Evolutionary conservation across 345 rosid species (phyloP).

Genomic region (Gossypium bickii): DNA sequence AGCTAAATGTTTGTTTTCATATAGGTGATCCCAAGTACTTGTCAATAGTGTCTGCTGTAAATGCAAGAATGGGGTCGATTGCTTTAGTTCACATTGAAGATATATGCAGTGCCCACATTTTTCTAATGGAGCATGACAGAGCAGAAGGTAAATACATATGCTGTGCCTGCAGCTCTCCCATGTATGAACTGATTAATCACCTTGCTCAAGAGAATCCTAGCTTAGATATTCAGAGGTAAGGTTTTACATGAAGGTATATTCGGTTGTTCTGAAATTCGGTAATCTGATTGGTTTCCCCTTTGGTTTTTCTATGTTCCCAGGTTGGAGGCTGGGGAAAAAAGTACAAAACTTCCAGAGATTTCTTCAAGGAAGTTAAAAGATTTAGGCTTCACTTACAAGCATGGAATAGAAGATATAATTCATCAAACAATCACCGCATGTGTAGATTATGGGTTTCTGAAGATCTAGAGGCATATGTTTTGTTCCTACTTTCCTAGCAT

Average conservation of each 20-base stretch:
- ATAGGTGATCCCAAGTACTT: constrained; percentile 53
- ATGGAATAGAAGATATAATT: constrained; percentile 47
- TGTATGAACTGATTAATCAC: constrained; percentile 40
- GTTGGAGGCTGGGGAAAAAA: constrained; percentile 25
- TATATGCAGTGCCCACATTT: constrained; percentile 64
- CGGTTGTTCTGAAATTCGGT: neutral
- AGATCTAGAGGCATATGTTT: constrained; percentile 9
- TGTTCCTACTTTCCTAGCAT: constrained; percentile 12
- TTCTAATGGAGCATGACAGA: constrained; percentile 55
- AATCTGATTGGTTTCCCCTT: neutral
- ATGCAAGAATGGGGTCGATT: constrained; percentile 68
- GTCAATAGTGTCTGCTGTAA: constrained; percentile 60
- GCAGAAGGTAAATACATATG: constrained; percentile 69
- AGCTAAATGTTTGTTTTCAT: neutral
- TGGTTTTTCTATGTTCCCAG: constrained; percentile 23
- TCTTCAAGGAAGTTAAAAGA: constrained; percentile 67
- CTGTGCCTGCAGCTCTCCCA: constrained; percentile 37
- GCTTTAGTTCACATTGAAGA: constrained; percentile 77
- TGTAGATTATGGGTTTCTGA: constrained; percentile 34
- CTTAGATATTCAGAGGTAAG: constrained; percentile 33
- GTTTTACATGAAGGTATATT: neutral
- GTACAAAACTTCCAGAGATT: constrained; percentile 41
- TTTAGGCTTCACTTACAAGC: constrained; percentile 58
- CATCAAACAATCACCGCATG: constrained; percentile 44
- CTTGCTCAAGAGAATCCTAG: constrained; percentile 30